phyloP scores from a whole-genome alignment of 2,329 filamentous ascomycete species.

The Apiospora kogelbergensis region DNA sequence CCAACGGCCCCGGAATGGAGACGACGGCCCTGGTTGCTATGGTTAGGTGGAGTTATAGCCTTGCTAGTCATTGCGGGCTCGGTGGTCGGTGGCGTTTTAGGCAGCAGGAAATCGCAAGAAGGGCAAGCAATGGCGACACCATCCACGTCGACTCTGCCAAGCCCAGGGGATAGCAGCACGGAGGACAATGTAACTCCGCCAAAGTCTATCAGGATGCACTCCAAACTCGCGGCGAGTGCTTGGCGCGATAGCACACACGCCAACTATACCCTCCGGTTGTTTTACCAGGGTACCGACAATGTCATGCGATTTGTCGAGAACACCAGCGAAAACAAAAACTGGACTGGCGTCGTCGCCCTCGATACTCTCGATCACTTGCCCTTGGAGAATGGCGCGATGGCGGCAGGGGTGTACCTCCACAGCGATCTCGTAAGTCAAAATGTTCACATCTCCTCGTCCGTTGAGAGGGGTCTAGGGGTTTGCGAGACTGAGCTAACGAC shows the following conservation, averaged over 20 bases:
- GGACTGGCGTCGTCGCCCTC: conserved; percentile 20
- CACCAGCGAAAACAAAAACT: conserved; percentile 17
- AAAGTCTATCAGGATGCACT: conserved; percentile 19
- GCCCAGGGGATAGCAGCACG: not conserved
- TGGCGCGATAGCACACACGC: conserved; percentile 16
- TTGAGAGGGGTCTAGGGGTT: not conserved
- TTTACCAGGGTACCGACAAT: conserved; percentile 22
- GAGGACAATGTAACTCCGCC: conserved; percentile 5
- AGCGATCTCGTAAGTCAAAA: conserved; percentile 17
- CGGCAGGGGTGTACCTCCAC: conserved; percentile 19
- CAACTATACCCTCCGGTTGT: conserved; percentile 22
- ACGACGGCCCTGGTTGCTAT: conserved; percentile 17
- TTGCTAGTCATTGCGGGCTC: conserved; percentile 18
- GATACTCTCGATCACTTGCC: conserved; percentile 21
- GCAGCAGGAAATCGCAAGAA: conserved; percentile 8
- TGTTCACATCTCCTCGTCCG: too few species aligned
- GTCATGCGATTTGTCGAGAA: conserved; percentile 22
- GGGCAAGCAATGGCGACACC: not conserved
- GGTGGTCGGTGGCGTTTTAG: conserved; percentile 20
- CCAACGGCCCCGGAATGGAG: conserved; percentile 8
- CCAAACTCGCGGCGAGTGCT: conserved; percentile 22
- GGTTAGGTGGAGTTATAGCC: conserved; percentile 16
- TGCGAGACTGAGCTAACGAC: not conserved
- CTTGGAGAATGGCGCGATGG: conserved; percentile 20
- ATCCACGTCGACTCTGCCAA: not conserved